Base-by-base conservation (phyloP, 2,329 filamentous ascomycete genomes). In the Aspergillus tamarii region DNA sequence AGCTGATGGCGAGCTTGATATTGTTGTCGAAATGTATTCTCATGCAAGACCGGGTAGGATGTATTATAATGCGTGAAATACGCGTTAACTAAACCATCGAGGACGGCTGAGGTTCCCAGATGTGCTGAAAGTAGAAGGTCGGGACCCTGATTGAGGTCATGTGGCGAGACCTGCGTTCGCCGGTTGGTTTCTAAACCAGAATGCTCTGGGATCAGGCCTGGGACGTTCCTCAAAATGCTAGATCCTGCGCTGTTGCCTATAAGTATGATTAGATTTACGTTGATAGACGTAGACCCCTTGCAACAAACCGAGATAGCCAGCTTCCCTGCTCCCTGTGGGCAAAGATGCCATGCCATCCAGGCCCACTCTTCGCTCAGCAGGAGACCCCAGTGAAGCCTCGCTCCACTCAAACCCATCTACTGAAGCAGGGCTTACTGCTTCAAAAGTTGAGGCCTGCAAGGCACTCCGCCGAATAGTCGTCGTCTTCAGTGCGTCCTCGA, bases 1-100 rank as follows among this genome's bases (percentile, higher is more conserved):
- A 65, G 63, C 5, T 65, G 62, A n/a, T 67, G 63, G 1, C 64
- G 64, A 21, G 53, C 55, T 39, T 59, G 46, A 50, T 67, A 67
- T 50, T 62, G 68, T 50, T 65, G 61, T 30, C 71, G 63, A 62
- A 75, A 75, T 9, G 70, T 72, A 9, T 56, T 62, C 63, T 75
- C 72, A 45, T 74, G 73, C 26, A 75, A 52, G 21, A 75, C 66
- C 0, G 73, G 73, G 36, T 70, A 75, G 1, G 69, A 69, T 8
- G 61, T 57, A 48, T 75, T 70, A 59, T 73, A 75, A 10, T 57
- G 66, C 4, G 55, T 48, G 53, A 74, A 75, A 48, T 75, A 75
- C 3, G 71, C 68, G 45, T 74, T 68, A 10, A 75, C 50, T 1
- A 73, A 64, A 19, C 41, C 23, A 26, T 67, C 64, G n/a, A 70